phyloP scores from a whole-genome alignment of 2,329 filamentous ascomycete species.

The Apiospora malaysiana region DNA sequence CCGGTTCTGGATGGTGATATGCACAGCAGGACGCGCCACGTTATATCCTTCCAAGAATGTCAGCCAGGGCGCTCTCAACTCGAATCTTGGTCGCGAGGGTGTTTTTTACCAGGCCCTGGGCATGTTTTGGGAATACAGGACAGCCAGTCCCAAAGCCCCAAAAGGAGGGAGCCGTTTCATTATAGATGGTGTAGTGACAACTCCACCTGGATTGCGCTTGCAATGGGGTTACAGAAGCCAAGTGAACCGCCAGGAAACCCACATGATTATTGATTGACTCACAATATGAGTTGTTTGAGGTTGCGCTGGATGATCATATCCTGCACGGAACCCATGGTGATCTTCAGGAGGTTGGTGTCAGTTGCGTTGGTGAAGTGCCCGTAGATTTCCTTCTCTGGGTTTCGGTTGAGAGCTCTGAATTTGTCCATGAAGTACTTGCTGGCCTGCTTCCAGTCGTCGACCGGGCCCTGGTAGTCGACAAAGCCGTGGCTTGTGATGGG shows the following conservation, averaged over 20 bases:
- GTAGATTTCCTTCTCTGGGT: conserved; percentile 68
- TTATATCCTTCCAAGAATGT: neutral
- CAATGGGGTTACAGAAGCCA: conserved; percentile 3
- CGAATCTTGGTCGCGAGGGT: neutral
- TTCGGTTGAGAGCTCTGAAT: conserved; percentile 77
- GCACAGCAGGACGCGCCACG: neutral
- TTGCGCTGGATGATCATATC: conserved; percentile 89
- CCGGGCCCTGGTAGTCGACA: conserved; percentile 76
- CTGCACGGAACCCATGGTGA: conserved; percentile 85
- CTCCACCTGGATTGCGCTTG: conserved; percentile 18
- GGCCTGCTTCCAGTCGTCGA: conserved; percentile 74
- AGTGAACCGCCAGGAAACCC: conserved; percentile 24
- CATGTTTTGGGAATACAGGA: neutral
- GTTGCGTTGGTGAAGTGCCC: conserved; percentile 68
- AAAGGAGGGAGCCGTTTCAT: neutral
- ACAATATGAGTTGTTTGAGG: conserved; percentile 78
- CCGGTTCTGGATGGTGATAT: neutral
- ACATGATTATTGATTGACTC: conserved; percentile 43
- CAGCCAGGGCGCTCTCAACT: neutral
- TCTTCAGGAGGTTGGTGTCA: conserved; percentile 78
- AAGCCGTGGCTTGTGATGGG: conserved; percentile 77
- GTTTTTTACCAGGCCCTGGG: conserved; percentile 1
- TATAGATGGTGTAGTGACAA: neutral
- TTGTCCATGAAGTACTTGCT: conserved; percentile 84
- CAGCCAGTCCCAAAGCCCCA: neutral